Conservation (phyloP, 208 protist species). For the Leishmania lainsoni region DNA sequence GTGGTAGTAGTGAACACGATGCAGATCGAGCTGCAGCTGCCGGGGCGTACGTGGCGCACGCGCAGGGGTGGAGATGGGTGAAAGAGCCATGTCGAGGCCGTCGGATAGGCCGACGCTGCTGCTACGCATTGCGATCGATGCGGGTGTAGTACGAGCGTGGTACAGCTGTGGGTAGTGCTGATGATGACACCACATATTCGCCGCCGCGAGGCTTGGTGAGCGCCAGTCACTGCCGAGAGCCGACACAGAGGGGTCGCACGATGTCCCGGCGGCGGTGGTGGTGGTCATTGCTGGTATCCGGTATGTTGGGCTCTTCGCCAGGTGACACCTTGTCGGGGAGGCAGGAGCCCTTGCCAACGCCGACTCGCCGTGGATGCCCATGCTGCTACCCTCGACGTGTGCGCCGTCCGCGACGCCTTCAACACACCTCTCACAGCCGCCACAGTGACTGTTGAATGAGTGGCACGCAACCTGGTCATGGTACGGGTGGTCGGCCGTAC, state of each 20-base stretch:
- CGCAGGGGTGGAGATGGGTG: slow-evolving; percentile 5
- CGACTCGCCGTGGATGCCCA: background rate
- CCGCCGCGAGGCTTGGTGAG: slow-evolving; percentile 4
- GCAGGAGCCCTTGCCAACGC: background rate
- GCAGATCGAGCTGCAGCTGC: background rate
- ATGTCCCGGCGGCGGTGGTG: background rate
- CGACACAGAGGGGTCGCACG: background rate
- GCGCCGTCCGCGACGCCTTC: background rate
- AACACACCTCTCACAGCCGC: background rate
- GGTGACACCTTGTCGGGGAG: background rate
- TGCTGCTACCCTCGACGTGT: background rate
- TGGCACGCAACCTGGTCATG: background rate
- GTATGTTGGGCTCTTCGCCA: background rate
- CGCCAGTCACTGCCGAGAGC: background rate
- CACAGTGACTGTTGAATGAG: background rate
- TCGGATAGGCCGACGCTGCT: slow-evolving; percentile 12
- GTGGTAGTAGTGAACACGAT: background rate
- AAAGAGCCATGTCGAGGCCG: background rate
- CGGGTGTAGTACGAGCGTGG: background rate
- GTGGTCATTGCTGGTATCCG: background rate
- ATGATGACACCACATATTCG: background rate
- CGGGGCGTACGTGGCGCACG: background rate
- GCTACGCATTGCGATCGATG: background rate
- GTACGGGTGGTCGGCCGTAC: background rate
- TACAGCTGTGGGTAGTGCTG: background rate